These are phyloP conservation scores for Monosporascus sp. DNA, from an alignment of 2,329 filamentous ascomycete genomes.

Conservation along the genomic window DNA sequence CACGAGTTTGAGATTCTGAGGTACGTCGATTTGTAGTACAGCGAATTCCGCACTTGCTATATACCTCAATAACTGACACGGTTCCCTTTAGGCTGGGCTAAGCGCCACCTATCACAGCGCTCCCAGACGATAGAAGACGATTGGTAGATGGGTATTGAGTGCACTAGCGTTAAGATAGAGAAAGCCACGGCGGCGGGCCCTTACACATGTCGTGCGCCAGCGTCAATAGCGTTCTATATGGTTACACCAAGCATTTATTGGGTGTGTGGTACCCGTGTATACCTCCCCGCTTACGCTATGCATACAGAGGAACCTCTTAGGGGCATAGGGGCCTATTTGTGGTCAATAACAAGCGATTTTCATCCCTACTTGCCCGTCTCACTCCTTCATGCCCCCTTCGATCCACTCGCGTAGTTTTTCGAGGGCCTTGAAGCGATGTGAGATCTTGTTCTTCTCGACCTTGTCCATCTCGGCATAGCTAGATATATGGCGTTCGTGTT, in stretches of 20 bases:
- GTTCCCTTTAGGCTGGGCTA: neutral
- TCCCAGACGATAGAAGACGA: no score
- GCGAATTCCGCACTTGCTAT: no score
- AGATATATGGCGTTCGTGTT: slow-evolving; percentile 1
- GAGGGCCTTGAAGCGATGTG: slow-evolving; percentile 83
- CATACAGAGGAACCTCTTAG: no score
- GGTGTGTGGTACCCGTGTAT: no score
- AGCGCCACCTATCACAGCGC: neutral
- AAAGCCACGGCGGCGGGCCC: no score
- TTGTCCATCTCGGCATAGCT: slow-evolving; percentile 94
- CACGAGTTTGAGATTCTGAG: slow-evolving; percentile 74
- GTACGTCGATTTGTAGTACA: slow-evolving; percentile 36
- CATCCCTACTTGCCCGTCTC: neutral
- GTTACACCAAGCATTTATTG: no score
- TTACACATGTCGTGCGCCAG: no score
- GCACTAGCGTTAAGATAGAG: no score
- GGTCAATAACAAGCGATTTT: neutral
- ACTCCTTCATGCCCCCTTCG: slow-evolving; percentile 30
- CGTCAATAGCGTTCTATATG: no score
- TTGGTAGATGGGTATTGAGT: no score
- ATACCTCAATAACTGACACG: neutral
- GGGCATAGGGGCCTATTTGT: no score
- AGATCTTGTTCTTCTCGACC: slow-evolving; percentile 81
- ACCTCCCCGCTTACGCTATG: no score
- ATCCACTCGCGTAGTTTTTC: slow-evolving; percentile 83